Percentiles rank a stretch among this genome's conserved stretches.
phyloP scores from a whole-genome alignment of 306 rosid species.

The Inga laurina region DNA sequence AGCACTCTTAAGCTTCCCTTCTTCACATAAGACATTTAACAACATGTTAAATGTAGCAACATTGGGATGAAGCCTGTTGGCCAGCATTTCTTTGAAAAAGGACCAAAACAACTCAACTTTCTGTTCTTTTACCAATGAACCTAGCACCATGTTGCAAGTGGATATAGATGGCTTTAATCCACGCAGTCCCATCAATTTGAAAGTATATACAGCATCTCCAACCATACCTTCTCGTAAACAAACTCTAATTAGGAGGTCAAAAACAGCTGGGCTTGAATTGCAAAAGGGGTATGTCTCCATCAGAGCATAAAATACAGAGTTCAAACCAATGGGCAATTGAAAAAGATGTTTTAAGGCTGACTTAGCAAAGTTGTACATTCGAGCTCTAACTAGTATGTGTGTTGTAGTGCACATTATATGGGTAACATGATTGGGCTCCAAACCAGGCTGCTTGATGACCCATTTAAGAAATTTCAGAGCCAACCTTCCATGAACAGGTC shows the following conservation, averaged over 20 bases:
- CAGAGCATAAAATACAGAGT: slow-evolving; percentile 54
- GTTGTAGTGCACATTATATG: slow-evolving; percentile 62
- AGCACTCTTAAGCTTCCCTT: slow-evolving; percentile 65
- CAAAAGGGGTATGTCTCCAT: slow-evolving; percentile 76
- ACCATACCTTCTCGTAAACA: slow-evolving; percentile 60
- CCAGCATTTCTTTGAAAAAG: slow-evolving; percentile 70
- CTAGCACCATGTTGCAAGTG: slow-evolving; percentile 79
- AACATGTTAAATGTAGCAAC: slow-evolving; percentile 69
- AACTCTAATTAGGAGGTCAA: slow-evolving; percentile 70
- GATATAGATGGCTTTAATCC: slow-evolving; percentile 69
- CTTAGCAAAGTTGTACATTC: slow-evolving; percentile 68
- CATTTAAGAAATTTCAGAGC: slow-evolving; percentile 75
- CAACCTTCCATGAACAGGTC: slow-evolving; percentile 79
- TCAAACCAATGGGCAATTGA: slow-evolving; percentile 47
- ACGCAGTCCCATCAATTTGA: slow-evolving; percentile 58
- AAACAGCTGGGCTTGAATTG: slow-evolving; percentile 77
- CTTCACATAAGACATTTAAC: slow-evolving; percentile 59
- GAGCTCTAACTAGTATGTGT: slow-evolving; percentile 76
- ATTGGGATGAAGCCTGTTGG: slow-evolving; percentile 51
- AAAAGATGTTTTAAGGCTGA: slow-evolving; percentile 52
- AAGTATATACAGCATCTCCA: slow-evolving; percentile 59
- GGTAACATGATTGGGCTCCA: slow-evolving; percentile 61
- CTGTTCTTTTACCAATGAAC: slow-evolving; percentile 58
- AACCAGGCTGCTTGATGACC: slow-evolving; percentile 65
- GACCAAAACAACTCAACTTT: slow-evolving; percentile 55